Percentiles rank a stretch among this genome's conserved stretches.
Conservation (phyloP, 139 green algal species). For the Edaphochlamys debaryana region DNA sequence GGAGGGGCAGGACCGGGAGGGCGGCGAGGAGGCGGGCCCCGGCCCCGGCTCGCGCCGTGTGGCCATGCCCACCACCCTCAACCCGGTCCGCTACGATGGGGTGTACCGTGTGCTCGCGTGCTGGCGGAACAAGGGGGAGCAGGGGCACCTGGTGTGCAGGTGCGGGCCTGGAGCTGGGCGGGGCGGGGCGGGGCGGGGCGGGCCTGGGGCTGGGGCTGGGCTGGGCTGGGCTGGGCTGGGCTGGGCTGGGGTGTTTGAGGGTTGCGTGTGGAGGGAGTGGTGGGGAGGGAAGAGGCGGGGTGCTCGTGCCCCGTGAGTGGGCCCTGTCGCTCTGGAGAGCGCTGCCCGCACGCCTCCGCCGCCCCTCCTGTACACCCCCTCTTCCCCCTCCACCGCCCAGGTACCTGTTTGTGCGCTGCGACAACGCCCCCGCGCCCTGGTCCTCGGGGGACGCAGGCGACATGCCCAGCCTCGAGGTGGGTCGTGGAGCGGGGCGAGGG, state of each 20-base stretch:
- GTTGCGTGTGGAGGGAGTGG: too few relatives aligned
- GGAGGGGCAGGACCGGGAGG: not conserved
- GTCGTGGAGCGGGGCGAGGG: not conserved
- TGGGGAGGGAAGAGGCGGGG: too few relatives aligned
- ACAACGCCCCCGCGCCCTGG: slow-evolving; percentile 95
- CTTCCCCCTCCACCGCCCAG: slow-evolving; percentile 40
- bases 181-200: too few relatives aligned
- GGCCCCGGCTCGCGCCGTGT: not conserved
- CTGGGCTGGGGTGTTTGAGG: too few relatives aligned
- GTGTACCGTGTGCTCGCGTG: slow-evolving; percentile 92
- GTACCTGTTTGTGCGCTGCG: slow-evolving; percentile 95
- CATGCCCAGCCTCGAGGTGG: slow-evolving; percentile 53
- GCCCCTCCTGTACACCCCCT: too few relatives aligned
- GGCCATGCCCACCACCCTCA: not conserved
- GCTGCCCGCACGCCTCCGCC: too few relatives aligned
- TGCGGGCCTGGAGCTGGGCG: too few relatives aligned
- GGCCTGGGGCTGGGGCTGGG: too few relatives aligned
- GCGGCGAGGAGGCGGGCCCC: not conserved
- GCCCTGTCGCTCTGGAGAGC: too few relatives aligned
- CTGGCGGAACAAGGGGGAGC: slow-evolving; percentile 86
- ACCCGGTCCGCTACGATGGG: slow-evolving; percentile 92
- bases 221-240: too few relatives aligned
- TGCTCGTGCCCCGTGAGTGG: too few relatives aligned
- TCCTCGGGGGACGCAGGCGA: slow-evolving; percentile 58
- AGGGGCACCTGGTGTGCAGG: slow-evolving; percentile 83